Evolutionary conservation across 2,329 filamentous ascomycete genomes (phyloP).

Genomic region (Phyllosticta citrichinensis): DNA sequence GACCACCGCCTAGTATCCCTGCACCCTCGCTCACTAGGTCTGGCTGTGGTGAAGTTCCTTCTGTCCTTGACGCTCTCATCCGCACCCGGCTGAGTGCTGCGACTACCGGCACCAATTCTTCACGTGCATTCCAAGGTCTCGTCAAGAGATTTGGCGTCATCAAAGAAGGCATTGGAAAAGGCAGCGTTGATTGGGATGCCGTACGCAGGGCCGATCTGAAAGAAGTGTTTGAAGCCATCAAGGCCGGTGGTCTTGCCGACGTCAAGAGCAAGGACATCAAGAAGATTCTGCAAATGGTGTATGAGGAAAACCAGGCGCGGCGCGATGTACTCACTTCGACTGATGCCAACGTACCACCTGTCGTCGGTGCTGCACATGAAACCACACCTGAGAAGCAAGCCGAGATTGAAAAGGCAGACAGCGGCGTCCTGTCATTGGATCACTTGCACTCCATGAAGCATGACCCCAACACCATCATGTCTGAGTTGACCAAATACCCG

Average conservation of each 20-base stretch:
- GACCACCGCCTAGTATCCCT: constrained; percentile 56
- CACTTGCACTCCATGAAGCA: constrained; percentile 44
- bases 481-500: constrained; percentile 47
- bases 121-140: constrained; percentile 56
- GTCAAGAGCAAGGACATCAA: constrained; percentile 66
- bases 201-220: constrained; percentile 50
- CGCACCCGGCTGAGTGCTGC: constrained; percentile 53
- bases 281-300: constrained; percentile 60
- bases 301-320: constrained; percentile 55
- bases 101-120: constrained; percentile 51
- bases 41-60: constrained; percentile 59
- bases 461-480: constrained; percentile 47
- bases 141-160: constrained; percentile 54
- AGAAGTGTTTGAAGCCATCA: constrained; percentile 60
- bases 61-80: constrained; percentile 53
- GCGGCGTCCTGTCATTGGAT: constrained; percentile 54
- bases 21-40: constrained; percentile 60
- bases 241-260: constrained; percentile 58
- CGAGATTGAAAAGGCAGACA: constrained; percentile 48
- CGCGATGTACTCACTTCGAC: constrained; percentile 38
- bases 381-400: constrained; percentile 43
- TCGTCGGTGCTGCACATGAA: constrained; percentile 33
- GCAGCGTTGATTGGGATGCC: constrained; percentile 66
- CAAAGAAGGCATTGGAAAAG: constrained; percentile 53
- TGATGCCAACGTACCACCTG: constrained; percentile 23